Conservation (phyloP, 306 rosid genomes). For the Vigna mungo region DNA sequence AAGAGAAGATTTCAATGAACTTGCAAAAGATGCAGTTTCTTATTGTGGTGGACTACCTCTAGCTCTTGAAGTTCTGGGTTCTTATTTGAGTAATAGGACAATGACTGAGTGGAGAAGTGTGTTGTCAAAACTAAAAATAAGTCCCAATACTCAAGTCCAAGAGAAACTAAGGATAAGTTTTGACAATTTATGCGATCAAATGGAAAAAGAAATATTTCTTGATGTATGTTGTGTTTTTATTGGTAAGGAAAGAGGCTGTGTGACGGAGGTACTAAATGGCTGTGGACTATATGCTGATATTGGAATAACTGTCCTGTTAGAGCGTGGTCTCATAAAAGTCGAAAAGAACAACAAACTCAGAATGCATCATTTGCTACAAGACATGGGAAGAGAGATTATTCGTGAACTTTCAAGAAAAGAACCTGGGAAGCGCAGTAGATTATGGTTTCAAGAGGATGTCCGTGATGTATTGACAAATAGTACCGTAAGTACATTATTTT, state of each 20-base stretch:
- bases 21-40: background rate
- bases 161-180: background rate
- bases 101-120: background rate
- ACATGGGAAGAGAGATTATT: slow-evolving; percentile 48
- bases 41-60: too few relatives aligned
- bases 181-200: background rate
- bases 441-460: slow-evolving; percentile 25
- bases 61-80: too few relatives aligned
- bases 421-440: slow-evolving; percentile 18
- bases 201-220: slow-evolving; percentile 41
- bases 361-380: slow-evolving; percentile 37
- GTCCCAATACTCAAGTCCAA: background rate
- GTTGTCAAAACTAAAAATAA: background rate
- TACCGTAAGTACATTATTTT: background rate
- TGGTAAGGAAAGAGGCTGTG: slow-evolving; percentile 30
- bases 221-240: slow-evolving; percentile 48
- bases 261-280: slow-evolving; percentile 18
- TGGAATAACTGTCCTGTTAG: slow-evolving; percentile 32
- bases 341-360: slow-evolving; percentile 7
- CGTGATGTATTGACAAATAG: background rate
- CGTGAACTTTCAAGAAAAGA: background rate
- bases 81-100: background rate
- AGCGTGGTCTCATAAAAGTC: slow-evolving; percentile 37
- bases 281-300: slow-evolving; percentile 41
- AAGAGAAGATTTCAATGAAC: background rate